Base-by-base conservation (phyloP, 768 basidiomycete species). In the Boletus tomentosulus region DNA sequence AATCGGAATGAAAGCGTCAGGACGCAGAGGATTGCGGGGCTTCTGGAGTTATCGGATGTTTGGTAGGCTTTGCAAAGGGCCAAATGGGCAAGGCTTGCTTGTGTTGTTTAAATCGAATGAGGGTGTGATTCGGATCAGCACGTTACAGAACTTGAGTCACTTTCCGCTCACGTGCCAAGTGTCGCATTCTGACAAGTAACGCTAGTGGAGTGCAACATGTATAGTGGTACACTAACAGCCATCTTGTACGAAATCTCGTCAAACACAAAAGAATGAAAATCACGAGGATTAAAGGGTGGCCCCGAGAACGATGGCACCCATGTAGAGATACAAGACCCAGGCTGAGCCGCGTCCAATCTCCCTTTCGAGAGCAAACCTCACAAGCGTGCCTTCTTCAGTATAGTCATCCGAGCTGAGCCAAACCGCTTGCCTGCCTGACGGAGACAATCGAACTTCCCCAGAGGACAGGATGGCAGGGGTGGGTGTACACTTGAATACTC, bases 151-250 rank as follows among this genome's bases (percentile, higher is more conserved):
- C 41, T 51, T 19, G 38, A 57, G 62, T 57, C 57, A 61, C 39
- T 48, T 50, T 50, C 42, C 1, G 52, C 63, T 68, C 65, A 66
- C 65, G 65, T 66, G 65, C 66, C 57, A 11, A 35, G 30, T 19
- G 19, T 19, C 19, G 19, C 19, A 19, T 19, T 19, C 19, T 19
- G 19, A 19, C 19, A 19, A 19, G 19, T 19, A 19, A 19, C 19
- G 19, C 19, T 19, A 19, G 19, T 19, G 19, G 19, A 19, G 19
- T 19, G 19, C 27, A 83, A 60, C 24, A 82, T 61, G 63, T 79
- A 82, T 39, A 85, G 19, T 19, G 76, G 74, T 12, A 84, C 65
- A 9, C 76, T 78, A 13, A 83, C 62, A 59, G 72, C 79, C 28
- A 85, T 68, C 33, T 74, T 70, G 30, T 83, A 81, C 3, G 74